These are phyloP conservation scores for Solanum hybrid DNA, from an alignment of 305 asterid species.

Conservation along the genomic window DNA sequence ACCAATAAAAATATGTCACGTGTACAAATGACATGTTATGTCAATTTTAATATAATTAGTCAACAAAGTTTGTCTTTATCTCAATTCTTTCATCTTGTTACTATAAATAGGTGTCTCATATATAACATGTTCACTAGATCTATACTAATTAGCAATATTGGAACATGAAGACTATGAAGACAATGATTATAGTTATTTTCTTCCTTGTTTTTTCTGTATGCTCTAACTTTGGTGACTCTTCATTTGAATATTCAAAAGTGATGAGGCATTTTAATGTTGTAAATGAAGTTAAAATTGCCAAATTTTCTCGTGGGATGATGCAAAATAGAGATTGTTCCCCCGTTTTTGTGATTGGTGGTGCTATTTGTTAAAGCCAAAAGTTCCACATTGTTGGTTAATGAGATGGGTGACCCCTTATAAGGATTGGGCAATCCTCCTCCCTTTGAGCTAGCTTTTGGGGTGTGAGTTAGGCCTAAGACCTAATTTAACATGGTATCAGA, in stretches of 20 bases:
- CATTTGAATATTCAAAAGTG: background rate
- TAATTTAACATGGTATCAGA: too few species aligned
- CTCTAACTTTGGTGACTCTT: background rate
- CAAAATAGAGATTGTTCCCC: background rate
- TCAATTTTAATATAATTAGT: background rate
- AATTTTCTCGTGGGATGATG: background rate
- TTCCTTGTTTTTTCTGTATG: background rate
- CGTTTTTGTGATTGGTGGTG: background rate
- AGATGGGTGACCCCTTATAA: too few species aligned
- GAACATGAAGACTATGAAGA: background rate
- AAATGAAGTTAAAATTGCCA: background rate
- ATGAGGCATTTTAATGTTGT: background rate
- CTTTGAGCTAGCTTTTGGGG: too few species aligned
- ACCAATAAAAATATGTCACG: too few species aligned
- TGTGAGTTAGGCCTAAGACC: too few species aligned
- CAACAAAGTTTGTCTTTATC: background rate
- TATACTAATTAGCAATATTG: background rate
- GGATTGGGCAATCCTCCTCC: too few species aligned
- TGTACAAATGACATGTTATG: background rate
- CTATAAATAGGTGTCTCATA: background rate
- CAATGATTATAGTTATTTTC: background rate
- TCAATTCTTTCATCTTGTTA: background rate
- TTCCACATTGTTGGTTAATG: too few species aligned
- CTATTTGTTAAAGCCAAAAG: too few species aligned
- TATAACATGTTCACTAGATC: background rate